phyloP scores from a whole-genome alignment of 768 basidiomycete genomes.

The Calvatia gigantea region DNA sequence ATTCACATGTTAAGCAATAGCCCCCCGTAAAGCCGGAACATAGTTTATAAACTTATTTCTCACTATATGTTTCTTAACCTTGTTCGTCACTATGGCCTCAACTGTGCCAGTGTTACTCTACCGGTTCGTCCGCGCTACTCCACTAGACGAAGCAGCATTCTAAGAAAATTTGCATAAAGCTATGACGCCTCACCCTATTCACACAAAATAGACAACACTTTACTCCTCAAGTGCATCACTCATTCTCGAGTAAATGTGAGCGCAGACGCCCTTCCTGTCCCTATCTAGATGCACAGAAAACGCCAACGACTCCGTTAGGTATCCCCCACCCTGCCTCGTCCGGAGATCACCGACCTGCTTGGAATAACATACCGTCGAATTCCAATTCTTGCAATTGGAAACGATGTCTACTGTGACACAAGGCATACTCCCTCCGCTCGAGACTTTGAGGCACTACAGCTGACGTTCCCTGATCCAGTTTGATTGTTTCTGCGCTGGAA shows the following conservation, averaged over 20 bases:
- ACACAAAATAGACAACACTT: slow-evolving; percentile 47
- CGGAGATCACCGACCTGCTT: slow-evolving; percentile 48
- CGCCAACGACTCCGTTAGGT: slow-evolving; percentile 33
- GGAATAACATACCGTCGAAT: slow-evolving; percentile 58
- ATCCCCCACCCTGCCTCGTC: slow-evolving; percentile 46
- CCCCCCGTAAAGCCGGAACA: slow-evolving; percentile 2
- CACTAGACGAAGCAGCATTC: neutral
- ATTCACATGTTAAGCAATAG: slow-evolving; percentile 12
- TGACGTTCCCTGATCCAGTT: slow-evolving; percentile 19
- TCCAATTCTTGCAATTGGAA: slow-evolving; percentile 57
- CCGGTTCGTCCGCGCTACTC: slow-evolving; percentile 30
- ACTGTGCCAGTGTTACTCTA: slow-evolving; percentile 38
- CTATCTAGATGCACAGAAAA: neutral
- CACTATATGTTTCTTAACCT: neutral
- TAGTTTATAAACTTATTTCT: neutral
- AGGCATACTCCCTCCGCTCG: slow-evolving; percentile 22
- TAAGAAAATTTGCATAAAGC: slow-evolving; percentile 21
- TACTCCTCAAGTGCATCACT: slow-evolving; percentile 46
- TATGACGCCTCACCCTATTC: slow-evolving; percentile 52
- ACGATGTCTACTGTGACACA: slow-evolving; percentile 60
- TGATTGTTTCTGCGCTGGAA: slow-evolving; percentile 50
- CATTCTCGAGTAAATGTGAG: slow-evolving; percentile 46
- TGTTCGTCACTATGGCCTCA: slow-evolving; percentile 13
- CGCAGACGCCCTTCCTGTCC: neutral
- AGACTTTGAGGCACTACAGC: neutral